A percentile compares a stretch with the other conserved stretches of the same genome.
Evolutionary conservation across 2,329 filamentous ascomycete species (phyloP).

Genomic region (Bipolaris oryzae): DNA sequence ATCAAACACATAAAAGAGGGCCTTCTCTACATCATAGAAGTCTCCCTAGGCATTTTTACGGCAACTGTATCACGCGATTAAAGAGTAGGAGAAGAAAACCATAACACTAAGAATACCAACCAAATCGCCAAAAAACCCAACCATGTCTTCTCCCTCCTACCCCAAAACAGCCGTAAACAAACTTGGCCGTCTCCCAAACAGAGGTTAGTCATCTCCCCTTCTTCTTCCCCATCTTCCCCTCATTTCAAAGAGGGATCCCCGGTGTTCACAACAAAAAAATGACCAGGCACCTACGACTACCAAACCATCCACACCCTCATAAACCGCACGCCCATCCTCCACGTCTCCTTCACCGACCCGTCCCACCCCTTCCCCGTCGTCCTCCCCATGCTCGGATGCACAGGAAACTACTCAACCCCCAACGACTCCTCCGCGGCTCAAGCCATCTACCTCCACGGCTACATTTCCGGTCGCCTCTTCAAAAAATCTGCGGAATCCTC

Average conservation of each 20-base stretch:
- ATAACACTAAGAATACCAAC: not conserved
- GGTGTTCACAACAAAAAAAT: no score
- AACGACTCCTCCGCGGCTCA: slow-evolving; percentile 54
- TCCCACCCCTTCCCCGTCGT: slow-evolving; percentile 61
- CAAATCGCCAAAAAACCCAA: not conserved
- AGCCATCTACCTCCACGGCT: slow-evolving; percentile 46
- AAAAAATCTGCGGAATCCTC: not conserved
- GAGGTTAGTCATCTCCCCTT: slow-evolving; percentile 22
- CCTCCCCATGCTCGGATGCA: slow-evolving; percentile 51
- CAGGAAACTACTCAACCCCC: slow-evolving; percentile 45
- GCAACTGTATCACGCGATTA: no score
- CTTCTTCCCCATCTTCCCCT: no score
- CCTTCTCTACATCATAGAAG: not conserved
- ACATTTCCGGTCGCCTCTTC: slow-evolving; percentile 66
- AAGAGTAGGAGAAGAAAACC: no score
- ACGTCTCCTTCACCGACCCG: slow-evolving; percentile 46
- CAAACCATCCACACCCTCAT: slow-evolving; percentile 43
- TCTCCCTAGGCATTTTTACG: no score
- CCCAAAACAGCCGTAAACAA: slow-evolving; percentile 38
- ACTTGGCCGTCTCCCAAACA: slow-evolving; percentile 35
- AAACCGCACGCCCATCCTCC: slow-evolving; percentile 40
- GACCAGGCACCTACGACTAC: slow-evolving; percentile 45
- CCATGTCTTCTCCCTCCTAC: slow-evolving; percentile 18
- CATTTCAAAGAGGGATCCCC: no score
- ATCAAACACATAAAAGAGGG: not conserved